Conservation (phyloP, 2,329 filamentous ascomycete genomes). For the Ambrosiella cleistominuta region DNA sequence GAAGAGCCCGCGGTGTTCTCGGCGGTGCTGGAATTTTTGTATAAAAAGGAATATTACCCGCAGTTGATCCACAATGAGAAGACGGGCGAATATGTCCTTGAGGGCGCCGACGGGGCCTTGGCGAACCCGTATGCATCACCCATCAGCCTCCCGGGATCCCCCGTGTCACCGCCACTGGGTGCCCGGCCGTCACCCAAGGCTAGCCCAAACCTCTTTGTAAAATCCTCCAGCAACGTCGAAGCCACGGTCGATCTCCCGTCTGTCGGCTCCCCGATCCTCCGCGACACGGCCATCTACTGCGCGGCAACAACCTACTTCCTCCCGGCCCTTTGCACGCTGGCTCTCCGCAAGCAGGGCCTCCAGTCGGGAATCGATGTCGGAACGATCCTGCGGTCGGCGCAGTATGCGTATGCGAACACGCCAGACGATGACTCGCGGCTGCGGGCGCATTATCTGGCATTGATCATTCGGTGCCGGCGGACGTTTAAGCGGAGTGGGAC, state of each 20-base stretch:
- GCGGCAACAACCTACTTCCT: slow-evolving; percentile 78
- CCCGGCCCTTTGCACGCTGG: slow-evolving; percentile 78
- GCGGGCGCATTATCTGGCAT: slow-evolving; percentile 89
- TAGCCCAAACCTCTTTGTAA: not conserved
- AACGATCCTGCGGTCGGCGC: slow-evolving; percentile 78
- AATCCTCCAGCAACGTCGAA: slow-evolving; percentile 24
- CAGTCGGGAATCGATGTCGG: slow-evolving; percentile 83
- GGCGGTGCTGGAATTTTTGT: slow-evolving; percentile 86
- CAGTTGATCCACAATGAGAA: slow-evolving; percentile 75
- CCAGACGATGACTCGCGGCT: slow-evolving; percentile 82
- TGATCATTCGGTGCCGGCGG: slow-evolving; percentile 93
- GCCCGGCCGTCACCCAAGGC: not conserved
- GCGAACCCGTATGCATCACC: slow-evolving; percentile 29
- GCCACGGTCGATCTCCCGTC: slow-evolving; percentile 62
- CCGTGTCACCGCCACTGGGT: not conserved
- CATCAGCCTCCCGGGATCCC: not conserved
- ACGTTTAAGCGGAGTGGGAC: slow-evolving; percentile 97
- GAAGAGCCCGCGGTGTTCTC: slow-evolving; percentile 88
- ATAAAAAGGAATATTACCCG: slow-evolving; percentile 92
- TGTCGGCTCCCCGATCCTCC: slow-evolving; percentile 59
- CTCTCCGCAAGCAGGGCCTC: slow-evolving; percentile 85
- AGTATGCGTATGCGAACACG: slow-evolving; percentile 91
- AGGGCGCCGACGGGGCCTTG: slow-evolving; percentile 41
- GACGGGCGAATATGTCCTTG: slow-evolving; percentile 76
- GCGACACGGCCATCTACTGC: slow-evolving; percentile 91